These are phyloP conservation scores for Sparassis latifolia DNA, from an alignment of 1,284 basidiomycete species.

Conservation along the genomic window DNA sequence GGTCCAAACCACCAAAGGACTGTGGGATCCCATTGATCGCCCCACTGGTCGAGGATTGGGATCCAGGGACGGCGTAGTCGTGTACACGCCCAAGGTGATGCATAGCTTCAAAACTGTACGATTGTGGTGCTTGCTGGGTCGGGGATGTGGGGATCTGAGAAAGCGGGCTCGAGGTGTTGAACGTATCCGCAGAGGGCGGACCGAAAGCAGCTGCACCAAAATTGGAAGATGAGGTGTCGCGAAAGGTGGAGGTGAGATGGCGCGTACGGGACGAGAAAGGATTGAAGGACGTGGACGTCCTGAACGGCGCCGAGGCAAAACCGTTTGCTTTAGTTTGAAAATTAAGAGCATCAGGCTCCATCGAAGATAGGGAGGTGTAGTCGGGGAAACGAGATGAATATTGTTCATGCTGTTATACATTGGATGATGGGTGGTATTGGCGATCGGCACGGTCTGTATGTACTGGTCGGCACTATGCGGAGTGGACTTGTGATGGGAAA, in stretches of 20 bases:
- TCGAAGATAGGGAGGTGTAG: conserved; percentile 26
- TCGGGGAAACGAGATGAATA: conserved; percentile 31
- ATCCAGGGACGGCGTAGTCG: conserved; percentile 20
- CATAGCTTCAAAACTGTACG: conserved; percentile 22
- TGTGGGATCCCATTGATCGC: conserved; percentile 14
- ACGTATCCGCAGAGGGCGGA: conserved; percentile 22
- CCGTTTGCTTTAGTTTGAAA: conserved; percentile 35
- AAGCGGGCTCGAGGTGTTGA: conserved; percentile 11
- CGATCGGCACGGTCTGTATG: conserved; percentile 18
- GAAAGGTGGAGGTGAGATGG: conserved; percentile 24
- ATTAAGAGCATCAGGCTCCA: conserved; percentile 34
- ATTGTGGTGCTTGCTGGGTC: conserved; percentile 11
- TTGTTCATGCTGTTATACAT: conserved; percentile 43
- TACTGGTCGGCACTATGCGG: conserved; percentile 30
- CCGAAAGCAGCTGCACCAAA: conserved; percentile 19
- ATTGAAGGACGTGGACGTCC: conserved; percentile 29
- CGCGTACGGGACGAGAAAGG: conserved; percentile 28
- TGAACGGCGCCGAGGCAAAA: conserved; percentile 27
- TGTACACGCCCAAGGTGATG: conserved; percentile 20
- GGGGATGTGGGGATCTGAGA: conserved; percentile 13
- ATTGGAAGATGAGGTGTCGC: conserved; percentile 27
- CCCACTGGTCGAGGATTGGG: conserved; percentile 16
- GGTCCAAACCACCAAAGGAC: conserved; percentile 17
- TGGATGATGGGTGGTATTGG: conserved; percentile 27
- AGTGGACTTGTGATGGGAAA: conserved; percentile 28